Base-by-base conservation (phyloP, 768 basidiomycete genomes). In the Termitomyces sp. region DNA sequence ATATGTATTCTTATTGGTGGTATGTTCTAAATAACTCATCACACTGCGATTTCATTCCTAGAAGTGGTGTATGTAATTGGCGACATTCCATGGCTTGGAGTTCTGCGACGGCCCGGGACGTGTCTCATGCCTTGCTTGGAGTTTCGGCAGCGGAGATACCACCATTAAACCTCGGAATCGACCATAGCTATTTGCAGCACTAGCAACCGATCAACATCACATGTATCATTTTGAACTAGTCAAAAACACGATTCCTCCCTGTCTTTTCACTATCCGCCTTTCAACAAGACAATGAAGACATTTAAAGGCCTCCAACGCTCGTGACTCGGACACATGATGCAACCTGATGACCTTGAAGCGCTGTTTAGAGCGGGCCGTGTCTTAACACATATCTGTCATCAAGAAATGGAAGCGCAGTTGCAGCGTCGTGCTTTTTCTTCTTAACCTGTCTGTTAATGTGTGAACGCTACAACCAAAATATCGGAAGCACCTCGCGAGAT, bases 401-500 rank as follows among this genome's bases (percentile, higher is more conserved):
- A 39, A 41, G 18, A 42, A 41, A 54, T 54, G 39, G 39, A 54
- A 44, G 55, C 18, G 20, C 12, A 13, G 18, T 31, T 24, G 16
- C 12, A 59, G n/a, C 45, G 20, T 51, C 3, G 36, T 37, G 58
- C 48, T 15, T 34, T 47, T 33, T 48, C 2, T 34, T 41, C 20
- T 31, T 9, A 6, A 27, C 30, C 16, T 34, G 2, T 46, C 31
- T 37, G 22, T 13, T 11, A 46, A 27, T 31, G 44, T 50, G 31
- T 41, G 41, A 33, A 47, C 36, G 16, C 45, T 15, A 41, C 30
- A 57, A 47, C 36, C 42, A 54, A 59, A 51, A 56, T 16, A n/a
- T 53, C 62, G 62, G 62, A 63, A 34, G 54, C 62, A 63, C 37
- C 22, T 63, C 62, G 62, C 54, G 31, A 60, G 15, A 55, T 62